Evolutionary conservation across 2,329 filamentous ascomycete genomes (phyloP).

Genomic region (Colletotrichum sp.): DNA sequence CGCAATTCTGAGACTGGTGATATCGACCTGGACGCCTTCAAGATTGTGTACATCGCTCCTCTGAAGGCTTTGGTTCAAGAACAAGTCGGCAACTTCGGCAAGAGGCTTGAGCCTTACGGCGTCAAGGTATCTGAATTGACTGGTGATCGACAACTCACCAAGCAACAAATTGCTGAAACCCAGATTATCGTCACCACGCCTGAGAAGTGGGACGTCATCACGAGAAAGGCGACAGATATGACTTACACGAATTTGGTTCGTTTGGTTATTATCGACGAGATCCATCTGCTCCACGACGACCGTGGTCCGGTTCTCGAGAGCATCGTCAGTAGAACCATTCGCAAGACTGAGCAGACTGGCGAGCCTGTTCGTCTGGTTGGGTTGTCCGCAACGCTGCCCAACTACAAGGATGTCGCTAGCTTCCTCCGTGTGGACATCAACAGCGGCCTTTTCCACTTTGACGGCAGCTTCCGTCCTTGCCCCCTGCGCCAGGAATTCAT

Average conservation of each 20-base stretch:
- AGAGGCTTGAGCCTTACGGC: slow-evolving; percentile 86
- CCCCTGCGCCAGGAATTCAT: slow-evolving; percentile 97
- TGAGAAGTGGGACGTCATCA: slow-evolving; percentile 99
- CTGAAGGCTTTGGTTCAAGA: slow-evolving; percentile 96
- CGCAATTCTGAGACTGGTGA: slow-evolving; percentile 88
- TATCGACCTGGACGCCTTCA: slow-evolving; percentile 95
- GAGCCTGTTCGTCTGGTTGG: slow-evolving; percentile 92
- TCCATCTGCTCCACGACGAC: slow-evolving; percentile 96
- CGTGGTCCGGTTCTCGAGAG: slow-evolving; percentile 96
- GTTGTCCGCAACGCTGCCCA: slow-evolving; percentile 92
- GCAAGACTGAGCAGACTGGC: slow-evolving; percentile 91
- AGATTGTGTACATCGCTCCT: slow-evolving; percentile 97
- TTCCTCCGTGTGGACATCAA: slow-evolving; percentile 88
- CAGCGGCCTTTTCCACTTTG: slow-evolving; percentile 94
- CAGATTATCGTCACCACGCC: slow-evolving; percentile 98
- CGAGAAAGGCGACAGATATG: slow-evolving; percentile 93
- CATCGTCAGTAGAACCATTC: slow-evolving; percentile 92
- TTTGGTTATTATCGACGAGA: slow-evolving; percentile 96
- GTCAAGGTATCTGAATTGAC: slow-evolving; percentile 95
- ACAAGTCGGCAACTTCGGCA: slow-evolving; percentile 97
- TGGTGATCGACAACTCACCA: slow-evolving; percentile 96
- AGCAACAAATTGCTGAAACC: slow-evolving; percentile 97
- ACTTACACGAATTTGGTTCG: slow-evolving; percentile 98
- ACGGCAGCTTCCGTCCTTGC: slow-evolving; percentile 91
- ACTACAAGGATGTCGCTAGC: slow-evolving; percentile 94